Conservation (phyloP, 352 stramenopile genomes). For the Lagenidium giganteum region DNA sequence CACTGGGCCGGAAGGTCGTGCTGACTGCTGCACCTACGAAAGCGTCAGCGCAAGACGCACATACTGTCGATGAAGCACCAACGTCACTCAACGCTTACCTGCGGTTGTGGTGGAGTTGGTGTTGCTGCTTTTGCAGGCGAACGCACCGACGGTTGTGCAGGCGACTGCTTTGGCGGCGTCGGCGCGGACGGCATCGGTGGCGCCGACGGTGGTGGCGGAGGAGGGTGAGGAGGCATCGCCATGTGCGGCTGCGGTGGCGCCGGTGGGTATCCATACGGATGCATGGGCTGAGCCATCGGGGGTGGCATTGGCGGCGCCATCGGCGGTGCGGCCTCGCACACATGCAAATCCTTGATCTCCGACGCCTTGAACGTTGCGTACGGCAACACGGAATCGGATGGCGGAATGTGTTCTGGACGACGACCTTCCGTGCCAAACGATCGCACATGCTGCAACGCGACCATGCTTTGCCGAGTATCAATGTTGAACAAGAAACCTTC, state of each 20-base stretch:
- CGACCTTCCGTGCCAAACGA: constrained; percentile 82
- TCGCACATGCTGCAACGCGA: constrained; percentile 73
- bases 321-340: constrained; percentile 64
- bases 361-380: constrained; percentile 80
- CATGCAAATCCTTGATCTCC: constrained; percentile 84
- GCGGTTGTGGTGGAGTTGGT: constrained; percentile 15
- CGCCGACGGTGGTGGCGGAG: constrained; percentile 11
- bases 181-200: constrained; percentile 18
- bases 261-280: constrained; percentile 8
- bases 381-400: constrained; percentile 69
- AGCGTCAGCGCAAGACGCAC: too few relatives aligned
- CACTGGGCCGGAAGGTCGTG: too few relatives aligned
- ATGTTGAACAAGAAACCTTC: constrained; percentile 86
- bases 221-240: constrained; percentile 5
- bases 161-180: neutral
- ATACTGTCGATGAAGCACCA: too few relatives aligned
- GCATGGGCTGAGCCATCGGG: constrained; percentile 5
- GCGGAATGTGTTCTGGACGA: constrained; percentile 63
- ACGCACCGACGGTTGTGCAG: neutral
- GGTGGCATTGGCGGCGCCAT: neutral
- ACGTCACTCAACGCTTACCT: too few relatives aligned
- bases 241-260: constrained; percentile 12
- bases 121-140: constrained; percentile 1
- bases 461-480: constrained; percentile 77
- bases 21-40: too few relatives aligned